Evolutionary conservation across 305 asterid species (phyloP).

Genomic region (Fraxinus xanthoxyloides): DNA sequence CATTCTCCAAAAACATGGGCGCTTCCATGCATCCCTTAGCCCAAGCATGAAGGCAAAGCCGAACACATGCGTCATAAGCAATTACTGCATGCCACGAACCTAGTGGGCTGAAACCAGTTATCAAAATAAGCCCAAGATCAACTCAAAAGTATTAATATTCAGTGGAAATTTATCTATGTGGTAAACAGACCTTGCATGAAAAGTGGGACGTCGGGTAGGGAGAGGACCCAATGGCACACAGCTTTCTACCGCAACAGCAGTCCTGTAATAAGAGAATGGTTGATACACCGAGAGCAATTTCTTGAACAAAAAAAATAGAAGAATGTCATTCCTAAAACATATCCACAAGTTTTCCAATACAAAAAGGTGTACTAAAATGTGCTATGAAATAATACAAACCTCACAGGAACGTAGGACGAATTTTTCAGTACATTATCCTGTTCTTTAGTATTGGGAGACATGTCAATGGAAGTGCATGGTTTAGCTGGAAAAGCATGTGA

Average conservation of each 20-base stretch:
- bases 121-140: constrained; percentile 6
- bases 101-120: constrained; percentile 35
- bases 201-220: constrained; percentile 46
- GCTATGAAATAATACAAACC: constrained; percentile 30
- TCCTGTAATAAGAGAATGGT: constrained; percentile 22
- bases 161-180: background rate
- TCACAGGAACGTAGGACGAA: constrained; percentile 27
- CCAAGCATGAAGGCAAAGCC: constrained; percentile 60
- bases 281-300: background rate
- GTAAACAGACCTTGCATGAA: constrained; percentile 45
- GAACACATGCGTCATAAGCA: constrained; percentile 57
- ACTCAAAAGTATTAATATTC: background rate
- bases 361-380: background rate
- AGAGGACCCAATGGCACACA: constrained; percentile 30
- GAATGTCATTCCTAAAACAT: background rate
- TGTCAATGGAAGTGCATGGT: constrained; percentile 15
- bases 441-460: constrained; percentile 23
- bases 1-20: constrained; percentile 54
- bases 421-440: constrained; percentile 21
- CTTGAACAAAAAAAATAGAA: background rate
- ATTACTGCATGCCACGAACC: constrained; percentile 58
- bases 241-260: constrained; percentile 35
- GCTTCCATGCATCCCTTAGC: constrained; percentile 59
- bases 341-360: background rate
- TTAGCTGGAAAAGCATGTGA: constrained; percentile 23